Conservation (phyloP, 1,284 basidiomycete genomes). For the Tilletia indica region DNA sequence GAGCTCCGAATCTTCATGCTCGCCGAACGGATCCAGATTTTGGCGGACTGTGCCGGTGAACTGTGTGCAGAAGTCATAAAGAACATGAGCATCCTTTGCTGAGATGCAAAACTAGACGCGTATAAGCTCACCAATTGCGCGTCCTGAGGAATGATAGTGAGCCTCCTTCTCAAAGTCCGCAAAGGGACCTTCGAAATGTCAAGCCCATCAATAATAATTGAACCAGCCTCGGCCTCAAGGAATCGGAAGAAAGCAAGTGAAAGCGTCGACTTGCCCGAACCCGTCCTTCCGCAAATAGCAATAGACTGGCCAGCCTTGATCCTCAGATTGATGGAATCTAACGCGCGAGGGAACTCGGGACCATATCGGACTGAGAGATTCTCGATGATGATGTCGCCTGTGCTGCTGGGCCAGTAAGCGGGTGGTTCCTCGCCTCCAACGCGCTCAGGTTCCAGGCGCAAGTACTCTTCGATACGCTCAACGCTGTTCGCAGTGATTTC, state of each 20-base stretch:
- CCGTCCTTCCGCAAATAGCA: conserved; percentile 65
- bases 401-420: conserved; percentile 54
- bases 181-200: conserved; percentile 84
- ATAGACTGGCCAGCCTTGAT: conserved; percentile 53
- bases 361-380: conserved; percentile 54
- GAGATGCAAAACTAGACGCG: background rate
- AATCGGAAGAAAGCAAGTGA: conserved; percentile 94
- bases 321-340: conserved; percentile 48
- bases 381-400: conserved; percentile 48
- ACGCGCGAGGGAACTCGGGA: conserved; percentile 51
- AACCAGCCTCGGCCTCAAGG: conserved; percentile 75
- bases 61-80: background rate
- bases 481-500: conserved; percentile 57
- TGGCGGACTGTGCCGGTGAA: conserved; percentile 52
- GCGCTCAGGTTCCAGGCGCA: conserved; percentile 42
- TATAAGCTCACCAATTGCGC: conserved; percentile 55
- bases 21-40: conserved; percentile 66
- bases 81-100: background rate
- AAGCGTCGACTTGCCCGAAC: conserved; percentile 79
- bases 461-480: conserved; percentile 55
- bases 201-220: conserved; percentile 80
- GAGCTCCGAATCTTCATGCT: conserved; percentile 68
- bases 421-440: conserved; percentile 47
- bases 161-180: conserved; percentile 74
- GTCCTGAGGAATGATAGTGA: conserved; percentile 89